Percentiles rank a stretch among this genome's conserved stretches.
Evolutionary conservation across 73 alveolate genomes (phyloP).

Genomic region (Symbiodinium natans): DNA sequence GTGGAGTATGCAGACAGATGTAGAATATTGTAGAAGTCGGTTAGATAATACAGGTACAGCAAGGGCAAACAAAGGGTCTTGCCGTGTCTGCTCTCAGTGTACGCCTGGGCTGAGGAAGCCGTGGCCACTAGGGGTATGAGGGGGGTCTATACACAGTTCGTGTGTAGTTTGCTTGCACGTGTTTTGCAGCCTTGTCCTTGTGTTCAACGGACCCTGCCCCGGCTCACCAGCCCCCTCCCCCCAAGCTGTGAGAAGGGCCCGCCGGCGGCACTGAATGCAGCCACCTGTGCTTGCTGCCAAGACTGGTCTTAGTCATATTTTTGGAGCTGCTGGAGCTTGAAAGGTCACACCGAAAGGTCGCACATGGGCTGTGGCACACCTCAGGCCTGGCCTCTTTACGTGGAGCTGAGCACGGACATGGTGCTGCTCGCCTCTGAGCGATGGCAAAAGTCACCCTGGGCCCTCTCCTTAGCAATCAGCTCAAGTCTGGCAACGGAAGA

Average conservation of each 20-base stretch:
- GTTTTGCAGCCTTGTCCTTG: too few species aligned
- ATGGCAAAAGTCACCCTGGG: slow-evolving; percentile 93
- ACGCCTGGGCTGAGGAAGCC: too few species aligned
- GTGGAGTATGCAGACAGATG: not conserved
- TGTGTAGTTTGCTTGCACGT: too few species aligned
- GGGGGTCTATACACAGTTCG: too few species aligned
- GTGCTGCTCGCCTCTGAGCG: slow-evolving; percentile 81
- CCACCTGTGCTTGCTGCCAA: slow-evolving; percentile 56
- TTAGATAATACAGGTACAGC: too few species aligned
- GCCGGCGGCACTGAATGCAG: slow-evolving; percentile 50
- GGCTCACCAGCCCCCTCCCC: too few species aligned
- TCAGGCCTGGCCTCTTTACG: slow-evolving; percentile 89
- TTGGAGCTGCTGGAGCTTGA: not conserved
- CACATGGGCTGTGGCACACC: not conserved
- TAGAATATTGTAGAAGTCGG: too few species aligned
- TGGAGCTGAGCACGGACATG: slow-evolving; percentile 82
- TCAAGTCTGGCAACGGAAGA: too few species aligned
- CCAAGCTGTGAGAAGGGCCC: too few species aligned
- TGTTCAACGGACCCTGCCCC: too few species aligned
- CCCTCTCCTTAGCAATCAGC: not conserved
- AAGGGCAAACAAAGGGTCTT: not conserved
- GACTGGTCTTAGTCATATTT: not conserved
- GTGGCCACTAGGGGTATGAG: too few species aligned
- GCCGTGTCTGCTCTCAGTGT: not conserved
- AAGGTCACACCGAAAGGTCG: not conserved